Percentiles rank a stretch among this genome's conserved stretches.
phyloP scores from a whole-genome alignment of 345 rosid genomes.

The Boechera retrofracta region DNA sequence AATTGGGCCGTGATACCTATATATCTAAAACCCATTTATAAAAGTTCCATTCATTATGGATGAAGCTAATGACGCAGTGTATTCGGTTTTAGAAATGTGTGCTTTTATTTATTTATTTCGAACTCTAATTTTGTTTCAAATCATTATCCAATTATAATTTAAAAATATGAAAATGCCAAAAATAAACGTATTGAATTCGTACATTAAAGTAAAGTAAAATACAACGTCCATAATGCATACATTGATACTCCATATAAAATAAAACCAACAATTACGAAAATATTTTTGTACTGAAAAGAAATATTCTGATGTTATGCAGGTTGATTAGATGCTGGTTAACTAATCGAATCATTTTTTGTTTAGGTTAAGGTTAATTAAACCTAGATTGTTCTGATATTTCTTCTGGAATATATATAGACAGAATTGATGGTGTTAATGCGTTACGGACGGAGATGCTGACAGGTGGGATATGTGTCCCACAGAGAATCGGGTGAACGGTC shows the following conservation, averaged over 20 bases:
- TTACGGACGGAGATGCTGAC: constrained; percentile 18
- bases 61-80: background rate
- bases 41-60: background rate
- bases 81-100: background rate
- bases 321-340: background rate
- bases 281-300: background rate
- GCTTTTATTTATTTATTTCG: background rate
- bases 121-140: background rate
- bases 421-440: constrained; percentile 20
- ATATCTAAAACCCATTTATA: constrained; percentile 10
- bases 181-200: background rate
- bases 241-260: background rate
- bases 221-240: background rate
- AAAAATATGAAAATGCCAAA: background rate
- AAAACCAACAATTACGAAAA: background rate
- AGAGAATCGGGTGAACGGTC: constrained; percentile 42
- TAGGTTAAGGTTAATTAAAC: constrained; percentile 1
- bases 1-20: constrained; percentile 28
- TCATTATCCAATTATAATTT: background rate
- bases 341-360: constrained; percentile 16
- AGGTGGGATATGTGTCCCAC: constrained; percentile 23
- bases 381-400: background rate
- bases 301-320: background rate
- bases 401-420: background rate
- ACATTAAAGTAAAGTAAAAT: background rate